Conservation (phyloP, 768 basidiomycete species). For the Paxillus involutus region DNA sequence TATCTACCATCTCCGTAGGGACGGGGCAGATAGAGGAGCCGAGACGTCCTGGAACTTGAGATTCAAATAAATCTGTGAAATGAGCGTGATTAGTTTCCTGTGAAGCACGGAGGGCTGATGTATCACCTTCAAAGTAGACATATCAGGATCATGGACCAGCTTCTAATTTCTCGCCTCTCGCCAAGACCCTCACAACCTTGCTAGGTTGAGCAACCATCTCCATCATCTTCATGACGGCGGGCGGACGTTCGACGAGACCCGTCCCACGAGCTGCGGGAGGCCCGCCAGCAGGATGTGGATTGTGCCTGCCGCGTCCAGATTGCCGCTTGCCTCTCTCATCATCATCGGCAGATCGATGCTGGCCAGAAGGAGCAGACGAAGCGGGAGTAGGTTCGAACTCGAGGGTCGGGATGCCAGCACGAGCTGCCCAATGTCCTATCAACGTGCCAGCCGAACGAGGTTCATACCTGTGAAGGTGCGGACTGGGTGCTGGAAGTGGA, state of each 20-base stretch:
- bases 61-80: conserved; percentile 11
- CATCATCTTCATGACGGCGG: conserved; percentile 83
- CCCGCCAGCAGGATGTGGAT: conserved; percentile 20
- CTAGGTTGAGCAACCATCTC: conserved; percentile 70
- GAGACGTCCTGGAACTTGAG: conserved; percentile 18
- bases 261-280: conserved; percentile 24
- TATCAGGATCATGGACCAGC: conserved; percentile 32
- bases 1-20: conserved; percentile 20
- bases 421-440: conserved; percentile 66
- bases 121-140: conserved; percentile 11
- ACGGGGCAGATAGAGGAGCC: conserved; percentile 13
- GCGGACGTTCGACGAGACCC: conserved; percentile 72
- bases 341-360: conserved; percentile 24
- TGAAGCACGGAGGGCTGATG: not conserved
- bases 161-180: conserved; percentile 83
- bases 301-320: conserved; percentile 27
- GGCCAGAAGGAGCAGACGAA: conserved; percentile 14
- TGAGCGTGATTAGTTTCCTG: not conserved
- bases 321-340: conserved; percentile 35
- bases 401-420: conserved; percentile 57
- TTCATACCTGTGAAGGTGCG: conserved; percentile 58
- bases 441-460: conserved; percentile 62
- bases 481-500: conserved; percentile 61
- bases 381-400: conserved; percentile 43
- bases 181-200: conserved; percentile 76